phyloP scores from a whole-genome alignment of 257 asterid species.

The Petunia axillaris region DNA sequence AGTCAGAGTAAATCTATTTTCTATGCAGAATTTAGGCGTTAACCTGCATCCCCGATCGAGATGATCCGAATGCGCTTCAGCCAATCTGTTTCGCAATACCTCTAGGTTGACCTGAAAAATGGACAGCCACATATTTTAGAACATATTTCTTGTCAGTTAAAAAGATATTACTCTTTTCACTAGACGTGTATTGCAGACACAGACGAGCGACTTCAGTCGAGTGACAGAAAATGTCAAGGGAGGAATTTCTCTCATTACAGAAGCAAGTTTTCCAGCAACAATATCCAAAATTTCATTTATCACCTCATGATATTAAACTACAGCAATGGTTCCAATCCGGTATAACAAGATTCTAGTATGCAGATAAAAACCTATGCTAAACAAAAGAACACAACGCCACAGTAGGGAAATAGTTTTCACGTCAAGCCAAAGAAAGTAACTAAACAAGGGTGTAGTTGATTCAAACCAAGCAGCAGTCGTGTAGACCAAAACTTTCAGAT shows the following conservation, averaged over 20 bases:
- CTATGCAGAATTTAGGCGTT: constrained; percentile 68
- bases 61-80: constrained; percentile 85
- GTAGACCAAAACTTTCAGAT: not conserved
- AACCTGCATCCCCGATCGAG: constrained; percentile 79
- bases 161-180: not conserved
- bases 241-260: too few species aligned
- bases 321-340: not conserved
- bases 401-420: not conserved
- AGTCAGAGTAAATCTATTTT: constrained; percentile 65
- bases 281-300: not conserved
- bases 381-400: not conserved
- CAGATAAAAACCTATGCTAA: not conserved
- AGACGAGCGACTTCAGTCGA: not conserved
- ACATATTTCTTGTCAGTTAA: not conserved
- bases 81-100: constrained; percentile 57
- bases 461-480: not conserved
- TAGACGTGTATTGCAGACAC: not conserved
- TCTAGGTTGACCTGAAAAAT: constrained; percentile 64
- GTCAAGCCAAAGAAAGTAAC: not conserved
- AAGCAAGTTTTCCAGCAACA: too few species aligned
- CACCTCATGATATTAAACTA: not conserved
- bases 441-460: not conserved
- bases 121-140: constrained; percentile 13
- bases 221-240: not conserved
- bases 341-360: not conserved